phyloP scores from a whole-genome alignment of 257 asterid species.

The Penstemon davidsonii region DNA sequence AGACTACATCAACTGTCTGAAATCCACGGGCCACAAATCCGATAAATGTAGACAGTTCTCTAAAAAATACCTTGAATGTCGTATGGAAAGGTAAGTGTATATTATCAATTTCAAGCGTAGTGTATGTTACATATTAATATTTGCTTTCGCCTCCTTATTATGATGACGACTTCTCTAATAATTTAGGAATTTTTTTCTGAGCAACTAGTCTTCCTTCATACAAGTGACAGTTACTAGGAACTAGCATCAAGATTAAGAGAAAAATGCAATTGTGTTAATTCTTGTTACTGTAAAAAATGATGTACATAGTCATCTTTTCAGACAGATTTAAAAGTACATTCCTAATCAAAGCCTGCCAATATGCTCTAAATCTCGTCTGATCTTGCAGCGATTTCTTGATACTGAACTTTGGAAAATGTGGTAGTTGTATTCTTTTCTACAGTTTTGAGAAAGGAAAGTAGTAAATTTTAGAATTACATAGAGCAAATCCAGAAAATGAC shows the following conservation, averaged over 20 bases:
- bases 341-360: slow-evolving; percentile 7
- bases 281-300: not conserved
- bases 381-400: not conserved
- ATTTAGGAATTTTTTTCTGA: not conserved
- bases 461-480: not conserved
- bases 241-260: not conserved
- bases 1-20: slow-evolving; percentile 74
- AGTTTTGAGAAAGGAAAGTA: not conserved
- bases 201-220: not conserved
- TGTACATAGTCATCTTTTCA: not conserved
- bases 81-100: slow-evolving; percentile 79
- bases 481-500: not conserved
- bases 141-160: not conserved
- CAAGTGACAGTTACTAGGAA: not conserved
- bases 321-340: not conserved
- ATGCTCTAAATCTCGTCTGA: not conserved
- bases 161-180: not conserved
- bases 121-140: not conserved
- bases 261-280: not conserved
- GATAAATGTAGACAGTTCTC: slow-evolving; percentile 80
- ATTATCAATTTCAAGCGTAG: not conserved
- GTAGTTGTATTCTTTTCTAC: not conserved
- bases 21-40: slow-evolving; percentile 71
- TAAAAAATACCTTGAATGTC: slow-evolving; percentile 80
- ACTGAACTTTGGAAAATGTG: not conserved